Evolutionary conservation across 2,329 filamentous ascomycete genomes (phyloP).

Genomic region (Cladosporium phlei): DNA sequence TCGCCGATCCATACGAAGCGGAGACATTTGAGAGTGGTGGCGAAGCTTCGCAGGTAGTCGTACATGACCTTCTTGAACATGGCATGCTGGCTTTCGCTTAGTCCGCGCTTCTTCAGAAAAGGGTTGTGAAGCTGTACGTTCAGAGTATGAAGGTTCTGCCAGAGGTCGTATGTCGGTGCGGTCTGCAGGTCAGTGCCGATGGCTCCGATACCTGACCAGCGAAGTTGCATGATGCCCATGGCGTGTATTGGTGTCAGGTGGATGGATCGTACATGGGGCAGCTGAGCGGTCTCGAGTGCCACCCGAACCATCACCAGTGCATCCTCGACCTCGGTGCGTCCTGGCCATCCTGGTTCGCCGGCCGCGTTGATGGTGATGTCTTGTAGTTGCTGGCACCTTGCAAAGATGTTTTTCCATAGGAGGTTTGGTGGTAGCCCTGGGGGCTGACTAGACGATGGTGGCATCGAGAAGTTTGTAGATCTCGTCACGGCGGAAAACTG

Average conservation of each 20-base stretch:
- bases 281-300: slow-evolving; percentile 22
- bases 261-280: slow-evolving; percentile 21
- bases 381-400: slow-evolving; percentile 17
- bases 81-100: slow-evolving; percentile 22
- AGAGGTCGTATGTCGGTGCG: slow-evolving; percentile 15
- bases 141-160: slow-evolving; percentile 26
- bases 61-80: slow-evolving; percentile 29
- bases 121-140: slow-evolving; percentile 28
- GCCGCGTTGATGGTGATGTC: slow-evolving; percentile 23
- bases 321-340: slow-evolving; percentile 24
- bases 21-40: slow-evolving; percentile 23
- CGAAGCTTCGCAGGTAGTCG: slow-evolving; percentile 30
- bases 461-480: not conserved
- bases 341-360: slow-evolving; percentile 29
- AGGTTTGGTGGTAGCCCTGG: not conserved
- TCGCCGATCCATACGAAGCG: slow-evolving; percentile 30
- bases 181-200: slow-evolving; percentile 18
- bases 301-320: slow-evolving; percentile 25
- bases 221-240: slow-evolving; percentile 31
- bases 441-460: not conserved
- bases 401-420: slow-evolving; percentile 22
- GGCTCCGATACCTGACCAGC: slow-evolving; percentile 28
- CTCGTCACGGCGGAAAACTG: not conserved
- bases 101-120: slow-evolving; percentile 8
- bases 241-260: slow-evolving; percentile 26